These are phyloP conservation scores for Cladosporium oxysporum DNA, from an alignment of 2,329 filamentous ascomycete species.

Conservation along the genomic window DNA sequence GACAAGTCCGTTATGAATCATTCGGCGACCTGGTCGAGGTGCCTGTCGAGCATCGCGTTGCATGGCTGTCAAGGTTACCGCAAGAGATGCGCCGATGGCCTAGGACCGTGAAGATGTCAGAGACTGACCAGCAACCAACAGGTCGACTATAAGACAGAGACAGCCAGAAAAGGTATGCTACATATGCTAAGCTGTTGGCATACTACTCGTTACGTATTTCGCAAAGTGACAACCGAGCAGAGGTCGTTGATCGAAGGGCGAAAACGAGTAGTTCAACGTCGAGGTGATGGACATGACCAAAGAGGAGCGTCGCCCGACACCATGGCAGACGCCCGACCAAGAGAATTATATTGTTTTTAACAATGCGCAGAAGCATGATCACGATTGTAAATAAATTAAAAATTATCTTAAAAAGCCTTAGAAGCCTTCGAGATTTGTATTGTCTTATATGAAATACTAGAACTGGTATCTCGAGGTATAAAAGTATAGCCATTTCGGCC, in stretches of 20 bases:
- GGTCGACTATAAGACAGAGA: slow-evolving; percentile 4
- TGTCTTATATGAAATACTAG: too few species aligned
- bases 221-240: neutral
- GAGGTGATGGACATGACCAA: neutral
- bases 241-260: neutral
- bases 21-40: neutral
- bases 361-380: too few species aligned
- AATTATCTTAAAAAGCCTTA: too few species aligned
- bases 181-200: neutral
- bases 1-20: neutral
- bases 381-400: too few species aligned
- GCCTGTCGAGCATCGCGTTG: neutral
- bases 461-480: too few species aligned
- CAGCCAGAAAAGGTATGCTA: neutral
- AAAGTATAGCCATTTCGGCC: too few species aligned
- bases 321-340: neutral
- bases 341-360: too few species aligned
- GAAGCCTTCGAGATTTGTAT: too few species aligned
- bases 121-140: neutral
- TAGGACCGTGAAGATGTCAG: slow-evolving; percentile 3
- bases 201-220: neutral
- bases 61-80: neutral
- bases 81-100: neutral
- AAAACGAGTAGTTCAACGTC: neutral
- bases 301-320: neutral